Evolutionary conservation across 2,329 filamentous ascomycete genomes (phyloP), one percentile per base, ranked within the genome.

Genomic region (Fusarium pilosicola): DNA sequence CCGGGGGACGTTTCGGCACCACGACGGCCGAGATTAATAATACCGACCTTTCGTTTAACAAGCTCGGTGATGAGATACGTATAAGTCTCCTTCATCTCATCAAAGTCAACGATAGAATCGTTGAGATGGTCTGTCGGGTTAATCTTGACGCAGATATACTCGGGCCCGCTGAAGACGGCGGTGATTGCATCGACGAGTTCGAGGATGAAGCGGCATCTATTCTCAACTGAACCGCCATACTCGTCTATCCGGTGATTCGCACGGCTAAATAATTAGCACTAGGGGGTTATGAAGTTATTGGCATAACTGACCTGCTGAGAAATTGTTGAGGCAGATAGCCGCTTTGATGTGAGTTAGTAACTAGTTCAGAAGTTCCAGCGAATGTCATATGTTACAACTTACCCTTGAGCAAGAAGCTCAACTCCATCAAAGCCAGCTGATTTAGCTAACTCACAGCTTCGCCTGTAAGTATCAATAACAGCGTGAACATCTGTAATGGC

Each of bases 371-470:
- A 4, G 4, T 28, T 0, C 44, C 13, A 3, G 4, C 13, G 11
- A 12, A 20, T 51, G 30, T 15, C 12, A n/a, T 13, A 18, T 54
- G 0, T 28, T 55, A 13, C 30, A 32, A 32, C 12, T 32, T 32
- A 65, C 65, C 61, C 61, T 65, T 68, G 65, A 18, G 54, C 54
- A 17, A 68, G 34, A 0, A 68, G 26, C 10, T 68, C 61, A 7
- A 68, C 42, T 1, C 61, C 65, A 26, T 68, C 65, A 44, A 68
- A 68, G 0, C 41, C 54, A 20, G 61, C 65, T 4, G 18, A 32
- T n/a, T 60, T 65, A 15, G 65, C 61, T 14, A 68, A 26, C 41
- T 36, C 18, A 2, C 41, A 52, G 36, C 42, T 44, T 13, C 18
- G 30, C 6, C 20, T 22, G 17, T 68, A 68, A 11, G 48, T 52